These are phyloP conservation scores for Cryptococcus sp. DNA, from an alignment of 1,284 basidiomycete species.

Conservation along the genomic window DNA sequence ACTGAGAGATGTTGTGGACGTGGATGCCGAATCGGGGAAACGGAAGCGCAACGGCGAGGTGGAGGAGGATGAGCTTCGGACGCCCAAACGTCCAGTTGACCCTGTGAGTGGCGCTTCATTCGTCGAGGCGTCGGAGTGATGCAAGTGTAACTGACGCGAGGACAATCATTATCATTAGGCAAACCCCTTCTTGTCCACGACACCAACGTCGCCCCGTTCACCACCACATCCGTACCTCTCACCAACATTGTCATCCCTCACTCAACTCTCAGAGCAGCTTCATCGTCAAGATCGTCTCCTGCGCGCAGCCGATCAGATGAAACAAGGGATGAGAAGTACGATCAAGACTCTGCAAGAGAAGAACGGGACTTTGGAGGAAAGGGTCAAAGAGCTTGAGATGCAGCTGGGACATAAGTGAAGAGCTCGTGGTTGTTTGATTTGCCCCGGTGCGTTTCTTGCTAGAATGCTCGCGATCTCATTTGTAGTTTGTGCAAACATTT, in stretches of 20 bases:
- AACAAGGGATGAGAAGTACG: slow-evolving; percentile 41
- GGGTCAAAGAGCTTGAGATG: slow-evolving; percentile 24
- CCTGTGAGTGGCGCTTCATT: slow-evolving; percentile 8
- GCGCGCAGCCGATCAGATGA: slow-evolving; percentile 41
- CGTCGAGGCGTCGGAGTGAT: too few relatives aligned
- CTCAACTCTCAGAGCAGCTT: slow-evolving; percentile 40
- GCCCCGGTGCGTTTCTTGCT: too few relatives aligned
- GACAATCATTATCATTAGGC: neutral
- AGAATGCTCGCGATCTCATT: too few relatives aligned
- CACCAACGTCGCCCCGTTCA: slow-evolving; percentile 10
- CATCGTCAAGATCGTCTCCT: slow-evolving; percentile 45
- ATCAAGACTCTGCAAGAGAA: slow-evolving; percentile 37
- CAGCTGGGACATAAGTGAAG: neutral
- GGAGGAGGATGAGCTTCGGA: slow-evolving; percentile 4
- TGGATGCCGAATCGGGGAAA: slow-evolving; percentile 23
- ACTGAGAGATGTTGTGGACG: slow-evolving; percentile 19
- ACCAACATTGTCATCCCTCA: slow-evolving; percentile 28
- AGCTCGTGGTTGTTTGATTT: too few relatives aligned
- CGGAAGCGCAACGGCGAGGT: slow-evolving; percentile 22
- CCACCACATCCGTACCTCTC: slow-evolving; percentile 32
- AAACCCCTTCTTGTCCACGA: slow-evolving; percentile 35
- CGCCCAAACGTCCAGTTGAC: slow-evolving; percentile 17
- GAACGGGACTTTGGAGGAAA: slow-evolving; percentile 31
- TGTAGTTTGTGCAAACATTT: too few relatives aligned
- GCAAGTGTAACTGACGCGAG: neutral